phyloP scores from a whole-genome alignment of 2,329 filamentous ascomycete species.

The Sporothrix dimorphospora region DNA sequence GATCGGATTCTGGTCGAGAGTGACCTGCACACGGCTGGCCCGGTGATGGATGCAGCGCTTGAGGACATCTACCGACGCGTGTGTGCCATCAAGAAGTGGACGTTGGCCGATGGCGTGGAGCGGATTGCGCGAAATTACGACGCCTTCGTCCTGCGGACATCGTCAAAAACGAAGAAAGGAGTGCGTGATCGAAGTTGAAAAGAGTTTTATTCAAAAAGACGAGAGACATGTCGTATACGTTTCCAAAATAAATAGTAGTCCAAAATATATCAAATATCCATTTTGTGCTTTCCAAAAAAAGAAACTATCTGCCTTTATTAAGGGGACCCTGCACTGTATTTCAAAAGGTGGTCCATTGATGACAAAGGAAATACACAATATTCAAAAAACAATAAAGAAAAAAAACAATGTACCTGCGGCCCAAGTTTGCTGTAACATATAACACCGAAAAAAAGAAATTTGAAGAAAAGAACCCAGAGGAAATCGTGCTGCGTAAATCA shows the following conservation, averaged over 20 bases:
- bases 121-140: slow-evolving; percentile 75
- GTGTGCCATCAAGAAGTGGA: slow-evolving; percentile 79
- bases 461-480: not conserved
- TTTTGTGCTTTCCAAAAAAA: slow-evolving; percentile 1
- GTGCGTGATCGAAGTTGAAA: not conserved
- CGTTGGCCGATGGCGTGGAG: slow-evolving; percentile 68
- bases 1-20: slow-evolving; percentile 84
- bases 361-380: not conserved
- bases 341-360: not conserved
- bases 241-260: not conserved
- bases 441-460: not conserved
- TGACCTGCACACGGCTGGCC: slow-evolving; percentile 82
- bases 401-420: slow-evolving; percentile 4
- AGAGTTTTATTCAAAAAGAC: not conserved
- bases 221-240: not conserved
- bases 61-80: slow-evolving; percentile 76
- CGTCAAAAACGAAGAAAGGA: not conserved
- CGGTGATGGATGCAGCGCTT: slow-evolving; percentile 75
- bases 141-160: slow-evolving; percentile 63
- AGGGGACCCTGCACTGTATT: not conserved
- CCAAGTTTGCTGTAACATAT: not conserved
- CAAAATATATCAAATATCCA: not conserved
- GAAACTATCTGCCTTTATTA: slow-evolving; percentile 19
- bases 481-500: slow-evolving; percentile 22
- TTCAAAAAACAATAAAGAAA: not conserved